Base-by-base conservation (phyloP, 2,329 filamentous ascomycete genomes). In the Daldinia sp. region DNA sequence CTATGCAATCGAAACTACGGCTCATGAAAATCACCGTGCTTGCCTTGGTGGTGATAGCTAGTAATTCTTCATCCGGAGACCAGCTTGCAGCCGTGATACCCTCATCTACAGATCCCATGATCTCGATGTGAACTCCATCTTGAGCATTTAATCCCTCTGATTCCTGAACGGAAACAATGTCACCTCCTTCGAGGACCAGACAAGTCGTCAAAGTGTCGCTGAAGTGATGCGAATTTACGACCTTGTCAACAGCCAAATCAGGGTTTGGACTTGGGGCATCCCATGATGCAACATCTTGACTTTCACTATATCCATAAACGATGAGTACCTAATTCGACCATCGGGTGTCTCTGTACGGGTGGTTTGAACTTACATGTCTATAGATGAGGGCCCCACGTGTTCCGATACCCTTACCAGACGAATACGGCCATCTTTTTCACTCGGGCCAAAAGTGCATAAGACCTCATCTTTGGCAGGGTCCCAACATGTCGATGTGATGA, bases 21-120 rank as follows among this genome's bases (percentile, higher is more conserved):
- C 93, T 97, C 94, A 99, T 97, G 74, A 97, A 92, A 59, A 98
- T 83, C 27, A 95, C 82, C 0, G 92, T 95, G 63, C 89, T 84
- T 37, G 88, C 89, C 72, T 89, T 88, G 15, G 95, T 98, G 54
- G 90, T 87, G 65, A 99, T 87, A 57, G 91, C 88, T 43, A 99
- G 81, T 15, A 98, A 83, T 75, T 98, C 94, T 74, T 97, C 94
- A 73, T 99, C 95, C 2, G 94, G 94, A 35, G 94, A 96, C 95
- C 95, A 99, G 69, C 87, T 86, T 13, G 94, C 94, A 13, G 93
- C 93, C 21, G 89, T 87, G 70, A 99, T 97, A 21, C 94, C 95
- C 61, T 90, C 91, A 78, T 97, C 93, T 34, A 99, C 92, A 30
- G 93, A 96, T 43, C 95, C 95, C 67, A 98, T 88, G 70, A 99